phyloP scores from a whole-genome alignment of 2,329 filamentous ascomycete genomes.

The Trichoderma sp. region DNA sequence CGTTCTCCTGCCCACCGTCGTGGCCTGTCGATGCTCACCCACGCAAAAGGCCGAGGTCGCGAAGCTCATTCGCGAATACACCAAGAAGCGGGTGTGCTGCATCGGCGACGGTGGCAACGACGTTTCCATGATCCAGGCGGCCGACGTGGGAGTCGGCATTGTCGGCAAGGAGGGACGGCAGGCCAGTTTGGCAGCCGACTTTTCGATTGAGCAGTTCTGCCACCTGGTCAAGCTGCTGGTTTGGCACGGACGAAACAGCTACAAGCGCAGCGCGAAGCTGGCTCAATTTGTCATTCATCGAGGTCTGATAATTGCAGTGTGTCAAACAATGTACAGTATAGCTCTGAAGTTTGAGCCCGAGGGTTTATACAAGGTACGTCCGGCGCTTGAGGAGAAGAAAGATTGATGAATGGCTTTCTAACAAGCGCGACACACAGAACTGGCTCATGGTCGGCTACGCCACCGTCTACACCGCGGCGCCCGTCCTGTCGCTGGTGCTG shows the following conservation, averaged over 20 bases:
- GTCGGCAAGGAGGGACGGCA: slow-evolving; percentile 97
- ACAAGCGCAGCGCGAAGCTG: slow-evolving; percentile 93
- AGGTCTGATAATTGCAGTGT: slow-evolving; percentile 91
- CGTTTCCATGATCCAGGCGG: slow-evolving; percentile 98
- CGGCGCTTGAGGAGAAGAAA: not conserved
- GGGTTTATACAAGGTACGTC: slow-evolving; percentile 75
- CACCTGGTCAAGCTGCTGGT: slow-evolving; percentile 96
- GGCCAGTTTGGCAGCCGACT: slow-evolving; percentile 92
- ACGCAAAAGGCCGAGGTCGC: slow-evolving; percentile 97
- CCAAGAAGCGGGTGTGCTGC: slow-evolving; percentile 93
- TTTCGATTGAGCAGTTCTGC: slow-evolving; percentile 93
- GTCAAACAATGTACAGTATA: slow-evolving; percentile 96
- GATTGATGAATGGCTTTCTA: too few species aligned
- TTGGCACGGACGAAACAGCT: slow-evolving; percentile 97
- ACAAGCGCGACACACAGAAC: slow-evolving; percentile 55
- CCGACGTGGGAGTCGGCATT: slow-evolving; percentile 96
- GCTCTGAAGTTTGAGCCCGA: slow-evolving; percentile 90
- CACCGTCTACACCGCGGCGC: slow-evolving; percentile 90
- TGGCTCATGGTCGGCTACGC: slow-evolving; percentile 97
- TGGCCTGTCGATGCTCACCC: slow-evolving; percentile 94
- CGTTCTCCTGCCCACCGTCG: slow-evolving; percentile 84
- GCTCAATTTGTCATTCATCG: slow-evolving; percentile 98
- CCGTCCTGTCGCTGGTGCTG: slow-evolving; percentile 89
- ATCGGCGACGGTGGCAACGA: slow-evolving; percentile 99
- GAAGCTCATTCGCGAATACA: slow-evolving; percentile 83